Evolutionary conservation across 2,329 filamentous ascomycete genomes (phyloP).

Genomic region (Dactylonectria macrodidyma): DNA sequence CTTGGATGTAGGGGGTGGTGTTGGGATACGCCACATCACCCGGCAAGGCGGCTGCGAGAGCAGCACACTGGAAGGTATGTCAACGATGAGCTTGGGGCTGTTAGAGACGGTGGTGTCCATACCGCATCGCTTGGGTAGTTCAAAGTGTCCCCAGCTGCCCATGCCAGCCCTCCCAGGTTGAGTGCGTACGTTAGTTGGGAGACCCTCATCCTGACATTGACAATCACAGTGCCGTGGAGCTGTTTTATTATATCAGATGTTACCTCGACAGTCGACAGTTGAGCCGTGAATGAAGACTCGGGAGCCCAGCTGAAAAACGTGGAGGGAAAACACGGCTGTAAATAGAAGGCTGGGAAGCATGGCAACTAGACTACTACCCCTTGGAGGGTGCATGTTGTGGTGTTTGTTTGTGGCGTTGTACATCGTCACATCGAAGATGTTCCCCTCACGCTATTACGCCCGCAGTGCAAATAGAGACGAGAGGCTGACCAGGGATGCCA

Average conservation of each 20-base stretch:
- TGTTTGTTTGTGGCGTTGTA: too few relatives aligned
- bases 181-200: not conserved
- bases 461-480: too few relatives aligned
- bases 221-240: not conserved
- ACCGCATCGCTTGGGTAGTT: not conserved
- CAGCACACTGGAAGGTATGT: not conserved
- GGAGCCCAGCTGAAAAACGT: not conserved
- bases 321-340: not conserved
- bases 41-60: not conserved
- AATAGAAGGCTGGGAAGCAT: not conserved
- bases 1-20: constrained; percentile 8
- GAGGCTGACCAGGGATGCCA: too few relatives aligned
- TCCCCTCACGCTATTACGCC: too few relatives aligned
- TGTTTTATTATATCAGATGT: not conserved
- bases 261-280: not conserved
- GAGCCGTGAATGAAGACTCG: not conserved
- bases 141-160: not conserved
- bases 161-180: not conserved
- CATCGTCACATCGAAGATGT: too few relatives aligned
- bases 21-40: not conserved
- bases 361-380: not conserved
- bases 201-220: not conserved
- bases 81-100: not conserved
- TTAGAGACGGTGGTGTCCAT: not conserved
- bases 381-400: too few relatives aligned